A percentile compares a stretch with the other conserved stretches of the same genome.
These are phyloP conservation scores for Hansenula sp. DNA, from an alignment of 1,139 yeast genomes.

Conservation along the genomic window DNA sequence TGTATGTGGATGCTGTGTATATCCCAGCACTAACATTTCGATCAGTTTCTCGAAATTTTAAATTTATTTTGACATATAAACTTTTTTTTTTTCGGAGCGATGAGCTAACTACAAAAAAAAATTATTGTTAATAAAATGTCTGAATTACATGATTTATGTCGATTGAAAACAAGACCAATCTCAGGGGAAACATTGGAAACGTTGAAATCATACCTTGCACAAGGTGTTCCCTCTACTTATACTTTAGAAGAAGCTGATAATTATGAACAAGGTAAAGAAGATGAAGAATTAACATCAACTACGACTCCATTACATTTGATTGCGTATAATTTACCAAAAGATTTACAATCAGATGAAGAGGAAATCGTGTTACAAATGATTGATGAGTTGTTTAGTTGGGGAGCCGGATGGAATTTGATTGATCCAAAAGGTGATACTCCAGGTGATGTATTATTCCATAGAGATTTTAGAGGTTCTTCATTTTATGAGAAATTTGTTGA, in stretches of 20 bases:
- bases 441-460: constrained; percentile 62
- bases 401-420: constrained; percentile 86
- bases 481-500: constrained; percentile 57
- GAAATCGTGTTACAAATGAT: constrained; percentile 52
- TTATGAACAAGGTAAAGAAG: constrained; percentile 39
- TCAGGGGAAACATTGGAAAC: constrained; percentile 39
- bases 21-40: too few relatives aligned
- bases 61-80: background rate
- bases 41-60: too few relatives aligned
- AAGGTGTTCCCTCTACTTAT: constrained; percentile 79
- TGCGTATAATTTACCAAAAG: constrained; percentile 42
- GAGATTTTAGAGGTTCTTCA: constrained; percentile 38
- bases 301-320: constrained; percentile 81
- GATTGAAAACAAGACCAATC: constrained; percentile 55
- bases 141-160: constrained; percentile 66
- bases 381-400: constrained; percentile 67
- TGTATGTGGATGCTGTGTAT: too few relatives aligned
- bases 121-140: constrained; percentile 50
- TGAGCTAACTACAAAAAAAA: constrained; percentile 1
- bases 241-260: constrained; percentile 74
- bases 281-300: constrained; percentile 43
- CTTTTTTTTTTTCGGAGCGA: too few relatives aligned
- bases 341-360: constrained; percentile 40
- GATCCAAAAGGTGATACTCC: constrained; percentile 71
- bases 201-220: constrained; percentile 43